A percentile compares a stretch with the other conserved stretches of the same genome.
Evolutionary conservation across 1,284 basidiomycete species (phyloP).

Genomic region (Sanghuangporus baumii): DNA sequence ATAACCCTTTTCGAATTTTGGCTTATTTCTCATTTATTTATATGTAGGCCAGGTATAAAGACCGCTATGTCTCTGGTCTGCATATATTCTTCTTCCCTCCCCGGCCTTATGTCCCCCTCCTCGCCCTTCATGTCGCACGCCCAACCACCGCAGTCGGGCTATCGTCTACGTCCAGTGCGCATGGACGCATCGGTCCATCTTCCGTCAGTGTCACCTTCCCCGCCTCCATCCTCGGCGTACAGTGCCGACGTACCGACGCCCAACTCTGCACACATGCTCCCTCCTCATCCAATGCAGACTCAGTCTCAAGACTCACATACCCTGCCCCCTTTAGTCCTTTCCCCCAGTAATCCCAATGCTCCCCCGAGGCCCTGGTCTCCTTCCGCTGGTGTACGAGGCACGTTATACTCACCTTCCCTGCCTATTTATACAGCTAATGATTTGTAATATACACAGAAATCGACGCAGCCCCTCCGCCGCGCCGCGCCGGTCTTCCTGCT

Average conservation of each 20-base stretch:
- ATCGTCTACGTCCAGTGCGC: slow-evolving; percentile 6
- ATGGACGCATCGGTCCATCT: neutral
- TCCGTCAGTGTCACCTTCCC: neutral
- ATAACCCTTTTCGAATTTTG: neutral
- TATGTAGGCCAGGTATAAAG: neutral
- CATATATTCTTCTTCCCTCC: neutral
- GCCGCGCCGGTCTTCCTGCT: slow-evolving; percentile 35
- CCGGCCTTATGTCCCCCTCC: neutral
- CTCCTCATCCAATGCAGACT: neutral
- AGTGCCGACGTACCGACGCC: neutral
- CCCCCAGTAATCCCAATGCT: slow-evolving; percentile 1
- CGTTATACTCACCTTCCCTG: neutral
- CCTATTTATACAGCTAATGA: neutral
- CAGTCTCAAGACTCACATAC: slow-evolving; percentile 4
- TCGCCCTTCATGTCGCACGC: neutral
- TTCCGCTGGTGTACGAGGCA: slow-evolving; percentile 10
- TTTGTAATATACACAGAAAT: neutral
- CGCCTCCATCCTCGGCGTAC: neutral
- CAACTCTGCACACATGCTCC: neutral
- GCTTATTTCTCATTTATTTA: neutral
- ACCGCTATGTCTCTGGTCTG: neutral
- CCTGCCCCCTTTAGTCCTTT: slow-evolving; percentile 6
- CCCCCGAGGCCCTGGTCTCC: slow-evolving; percentile 7
- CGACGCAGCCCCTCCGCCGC: slow-evolving; percentile 4
- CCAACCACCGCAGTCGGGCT: neutral